Conservation (phyloP, 352 stramenopile species). For the Phytophthora chlamydospora region DNA sequence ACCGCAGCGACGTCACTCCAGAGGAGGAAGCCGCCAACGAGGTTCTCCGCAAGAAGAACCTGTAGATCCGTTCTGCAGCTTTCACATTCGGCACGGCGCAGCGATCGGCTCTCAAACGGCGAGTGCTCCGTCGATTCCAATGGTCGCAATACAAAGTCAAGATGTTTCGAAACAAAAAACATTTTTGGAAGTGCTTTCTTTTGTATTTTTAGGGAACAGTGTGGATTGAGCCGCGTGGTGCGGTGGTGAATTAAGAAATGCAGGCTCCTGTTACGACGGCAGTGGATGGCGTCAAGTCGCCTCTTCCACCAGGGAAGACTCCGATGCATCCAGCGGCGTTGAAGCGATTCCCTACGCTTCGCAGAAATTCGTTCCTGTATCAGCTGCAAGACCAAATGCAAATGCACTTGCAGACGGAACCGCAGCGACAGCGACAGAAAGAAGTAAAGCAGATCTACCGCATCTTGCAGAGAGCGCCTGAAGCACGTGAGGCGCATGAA, state of each 20-base stretch:
- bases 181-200: constrained; percentile 1
- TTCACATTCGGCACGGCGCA: constrained; percentile 19
- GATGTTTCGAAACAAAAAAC: constrained; percentile 9
- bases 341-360: constrained; percentile 40
- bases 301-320: constrained; percentile 13
- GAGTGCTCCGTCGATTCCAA: constrained; percentile 29
- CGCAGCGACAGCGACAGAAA: constrained; percentile 47
- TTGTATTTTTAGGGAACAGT: constrained; percentile 38
- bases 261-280: background rate
- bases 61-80: constrained; percentile 38
- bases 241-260: constrained; percentile 4
- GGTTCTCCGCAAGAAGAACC: constrained; percentile 60
- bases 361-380: constrained; percentile 51
- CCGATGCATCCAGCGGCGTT: constrained; percentile 27
- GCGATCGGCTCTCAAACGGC: constrained; percentile 3
- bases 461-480: constrained; percentile 53
- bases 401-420: constrained; percentile 44
- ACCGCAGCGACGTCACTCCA: constrained; percentile 56
- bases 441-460: constrained; percentile 62
- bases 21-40: constrained; percentile 64
- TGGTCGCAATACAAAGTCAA: constrained; percentile 30
- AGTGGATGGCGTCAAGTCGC: constrained; percentile 7
- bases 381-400: constrained; percentile 71
- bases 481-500: constrained; percentile 55
- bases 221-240: no score